A percentile compares a stretch with the other conserved stretches of the same genome.
These are phyloP conservation scores for Boletus speciosus DNA, from an alignment of 768 basidiomycete species.

Conservation along the genomic window DNA sequence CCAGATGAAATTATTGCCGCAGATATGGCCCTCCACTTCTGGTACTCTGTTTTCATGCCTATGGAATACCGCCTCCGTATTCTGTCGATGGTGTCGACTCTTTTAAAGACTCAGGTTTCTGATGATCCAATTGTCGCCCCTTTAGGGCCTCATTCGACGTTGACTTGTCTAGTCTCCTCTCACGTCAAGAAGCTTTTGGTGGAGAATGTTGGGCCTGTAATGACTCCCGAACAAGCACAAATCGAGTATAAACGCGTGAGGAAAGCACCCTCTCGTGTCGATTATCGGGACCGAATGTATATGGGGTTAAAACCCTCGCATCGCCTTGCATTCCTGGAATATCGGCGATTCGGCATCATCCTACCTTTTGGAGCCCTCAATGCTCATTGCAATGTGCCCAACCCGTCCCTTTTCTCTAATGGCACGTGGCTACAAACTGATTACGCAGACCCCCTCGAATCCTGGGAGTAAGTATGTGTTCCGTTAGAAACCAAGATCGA, in stretches of 20 bases:
- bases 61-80: conserved; percentile 27
- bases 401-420: conserved; percentile 44
- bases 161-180: conserved; percentile 14
- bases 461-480: conserved; percentile 43
- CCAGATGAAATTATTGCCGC: conserved; percentile 33
- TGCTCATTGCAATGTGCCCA: conserved; percentile 40
- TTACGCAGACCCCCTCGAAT: conserved; percentile 43
- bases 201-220: conserved; percentile 10
- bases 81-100: conserved; percentile 16
- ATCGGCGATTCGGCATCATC: conserved; percentile 40
- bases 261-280: conserved; percentile 36
- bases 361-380: conserved; percentile 46
- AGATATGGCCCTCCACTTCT: conserved; percentile 46
- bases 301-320: conserved; percentile 41
- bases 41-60: conserved; percentile 46
- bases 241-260: conserved; percentile 33
- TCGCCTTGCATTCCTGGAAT: conserved; percentile 41
- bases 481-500: background rate
- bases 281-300: conserved; percentile 42
- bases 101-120: conserved; percentile 6
- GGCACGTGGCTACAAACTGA: conserved; percentile 45
- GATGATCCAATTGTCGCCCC: conserved; percentile 3
- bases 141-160: conserved; percentile 12
- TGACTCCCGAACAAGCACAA: conserved; percentile 26
- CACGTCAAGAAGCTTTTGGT: conserved; percentile 10